phyloP scores from a whole-genome alignment of 495 filamentous ascomycete species.

The Daldinia childiae region DNA sequence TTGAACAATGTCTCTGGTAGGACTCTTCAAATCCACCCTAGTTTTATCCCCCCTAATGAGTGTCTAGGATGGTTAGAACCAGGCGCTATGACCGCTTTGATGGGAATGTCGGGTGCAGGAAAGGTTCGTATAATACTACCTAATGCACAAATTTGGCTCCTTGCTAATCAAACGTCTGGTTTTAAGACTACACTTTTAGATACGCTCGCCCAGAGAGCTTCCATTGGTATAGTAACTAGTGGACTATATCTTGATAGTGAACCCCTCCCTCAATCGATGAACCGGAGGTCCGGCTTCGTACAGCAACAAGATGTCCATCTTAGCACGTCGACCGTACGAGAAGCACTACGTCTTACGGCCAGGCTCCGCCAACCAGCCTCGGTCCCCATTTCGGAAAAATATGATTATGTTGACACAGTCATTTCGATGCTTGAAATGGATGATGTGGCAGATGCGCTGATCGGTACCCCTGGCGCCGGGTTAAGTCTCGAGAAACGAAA shows the following conservation, averaged over 20 bases:
- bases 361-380: conserved; percentile 72
- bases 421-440: conserved; percentile 78
- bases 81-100: conserved; percentile 74
- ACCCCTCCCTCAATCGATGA: conserved; percentile 67
- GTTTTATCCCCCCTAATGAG: not conserved
- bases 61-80: conserved; percentile 75
- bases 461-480: conserved; percentile 72
- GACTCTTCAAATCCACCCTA: not conserved
- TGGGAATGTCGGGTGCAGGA: conserved; percentile 74
- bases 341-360: conserved; percentile 73
- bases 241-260: conserved; percentile 72
- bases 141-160: not conserved
- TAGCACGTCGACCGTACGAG: conserved; percentile 74
- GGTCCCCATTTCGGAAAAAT: conserved; percentile 66
- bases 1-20: not conserved
- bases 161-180: not conserved
- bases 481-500: conserved; percentile 52
- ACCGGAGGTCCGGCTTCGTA: conserved; percentile 73
- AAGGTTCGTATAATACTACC: conserved; percentile 41
- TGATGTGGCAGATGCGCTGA: conserved; percentile 74
- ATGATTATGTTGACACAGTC: conserved; percentile 75
- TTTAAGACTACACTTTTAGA: conserved; percentile 71
- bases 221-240: conserved; percentile 68
- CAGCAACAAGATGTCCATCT: conserved; percentile 80
- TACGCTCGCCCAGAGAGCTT: conserved; percentile 67